Conservation (phyloP, 345 rosid genomes). For the Toxicodendron radicans region DNA sequence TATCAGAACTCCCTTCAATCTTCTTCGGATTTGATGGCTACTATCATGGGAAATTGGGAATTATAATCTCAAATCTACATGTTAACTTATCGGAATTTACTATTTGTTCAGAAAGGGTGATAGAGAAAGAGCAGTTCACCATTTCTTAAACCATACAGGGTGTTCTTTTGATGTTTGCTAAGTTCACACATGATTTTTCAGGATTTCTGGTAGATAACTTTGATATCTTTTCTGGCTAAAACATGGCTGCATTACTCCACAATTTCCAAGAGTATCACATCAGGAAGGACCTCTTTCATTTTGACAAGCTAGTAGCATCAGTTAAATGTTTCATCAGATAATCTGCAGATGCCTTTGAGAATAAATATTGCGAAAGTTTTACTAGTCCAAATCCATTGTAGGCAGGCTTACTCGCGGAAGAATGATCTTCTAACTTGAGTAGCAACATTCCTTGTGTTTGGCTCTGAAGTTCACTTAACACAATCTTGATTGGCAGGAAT, state of each 20-base stretch:
- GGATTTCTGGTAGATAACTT: constrained; percentile 82
- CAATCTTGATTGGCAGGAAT: background rate
- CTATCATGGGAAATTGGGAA: constrained; percentile 51
- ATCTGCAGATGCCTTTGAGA: too few species aligned
- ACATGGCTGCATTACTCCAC: constrained; percentile 61
- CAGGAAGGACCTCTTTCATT: constrained; percentile 69
- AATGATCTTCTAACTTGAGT: too few species aligned
- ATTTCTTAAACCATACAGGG: background rate
- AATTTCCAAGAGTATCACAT: constrained; percentile 47
- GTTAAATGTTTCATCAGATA: background rate
- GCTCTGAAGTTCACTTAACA: too few species aligned
- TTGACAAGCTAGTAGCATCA: constrained; percentile 37
- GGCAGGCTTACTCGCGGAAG: too few species aligned
- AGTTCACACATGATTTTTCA: constrained; percentile 21
- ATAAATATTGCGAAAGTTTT: too few species aligned
- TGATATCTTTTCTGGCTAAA: constrained; percentile 47
- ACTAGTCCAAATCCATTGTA: too few species aligned
- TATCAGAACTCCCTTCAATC: constrained; percentile 88
- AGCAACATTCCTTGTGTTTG: too few species aligned
- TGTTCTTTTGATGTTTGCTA: background rate
- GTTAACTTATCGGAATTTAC: constrained; percentile 29
- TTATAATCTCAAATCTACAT: constrained; percentile 69
- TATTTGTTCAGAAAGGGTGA: too few species aligned
- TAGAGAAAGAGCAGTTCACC: background rate
- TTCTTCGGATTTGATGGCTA: constrained; percentile 55